These are phyloP conservation scores for Cyphellophora europaea DNA, from an alignment of 2,329 filamentous ascomycete species.

Conservation along the genomic window DNA sequence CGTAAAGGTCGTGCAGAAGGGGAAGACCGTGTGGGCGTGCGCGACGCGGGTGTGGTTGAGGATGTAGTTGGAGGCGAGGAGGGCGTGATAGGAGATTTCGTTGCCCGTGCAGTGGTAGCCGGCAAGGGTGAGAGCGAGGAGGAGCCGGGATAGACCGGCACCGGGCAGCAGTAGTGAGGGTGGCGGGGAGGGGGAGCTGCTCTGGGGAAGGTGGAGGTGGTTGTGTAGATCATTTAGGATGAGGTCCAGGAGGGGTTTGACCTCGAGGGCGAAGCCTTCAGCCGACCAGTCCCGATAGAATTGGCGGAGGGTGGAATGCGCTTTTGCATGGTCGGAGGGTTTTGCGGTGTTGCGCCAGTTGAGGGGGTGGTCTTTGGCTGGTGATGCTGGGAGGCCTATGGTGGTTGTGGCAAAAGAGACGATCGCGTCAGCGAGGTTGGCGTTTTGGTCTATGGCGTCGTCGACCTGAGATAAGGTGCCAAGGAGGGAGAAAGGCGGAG, in stretches of 20 bases:
- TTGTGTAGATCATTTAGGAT: slow-evolving; percentile 56
- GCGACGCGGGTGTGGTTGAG: too few species aligned
- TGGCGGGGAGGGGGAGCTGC: slow-evolving; percentile 7
- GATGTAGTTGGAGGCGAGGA: slow-evolving; percentile 66
- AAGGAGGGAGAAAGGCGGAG: slow-evolving; percentile 72
- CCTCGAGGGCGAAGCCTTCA: slow-evolving; percentile 60
- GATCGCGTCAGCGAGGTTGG: slow-evolving; percentile 71
- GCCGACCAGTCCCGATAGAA: slow-evolving; percentile 91
- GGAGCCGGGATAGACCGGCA: slow-evolving; percentile 76
- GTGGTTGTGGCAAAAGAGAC: slow-evolving; percentile 52
- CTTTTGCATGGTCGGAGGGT: slow-evolving; percentile 73
- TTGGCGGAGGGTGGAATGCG: slow-evolving; percentile 82
- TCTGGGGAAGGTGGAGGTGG: slow-evolving; percentile 18
- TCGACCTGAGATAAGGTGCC: slow-evolving; percentile 72
- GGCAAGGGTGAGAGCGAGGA: slow-evolving; percentile 70
- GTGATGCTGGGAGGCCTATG: slow-evolving; percentile 6
- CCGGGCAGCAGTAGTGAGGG: slow-evolving; percentile 71
- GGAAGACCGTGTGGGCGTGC: slow-evolving; percentile 70
- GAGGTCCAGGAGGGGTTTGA: slow-evolving; percentile 67
- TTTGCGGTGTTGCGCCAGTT: slow-evolving; percentile 66
- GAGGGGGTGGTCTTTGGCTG: too few species aligned
- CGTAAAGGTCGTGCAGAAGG: slow-evolving; percentile 80
- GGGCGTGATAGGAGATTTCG: slow-evolving; percentile 92
- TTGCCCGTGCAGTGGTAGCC: slow-evolving; percentile 80
- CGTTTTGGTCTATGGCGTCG: slow-evolving; percentile 80